phyloP scores from a whole-genome alignment of 176 grass and related monocot genomes.

The Oryza australiensis region DNA sequence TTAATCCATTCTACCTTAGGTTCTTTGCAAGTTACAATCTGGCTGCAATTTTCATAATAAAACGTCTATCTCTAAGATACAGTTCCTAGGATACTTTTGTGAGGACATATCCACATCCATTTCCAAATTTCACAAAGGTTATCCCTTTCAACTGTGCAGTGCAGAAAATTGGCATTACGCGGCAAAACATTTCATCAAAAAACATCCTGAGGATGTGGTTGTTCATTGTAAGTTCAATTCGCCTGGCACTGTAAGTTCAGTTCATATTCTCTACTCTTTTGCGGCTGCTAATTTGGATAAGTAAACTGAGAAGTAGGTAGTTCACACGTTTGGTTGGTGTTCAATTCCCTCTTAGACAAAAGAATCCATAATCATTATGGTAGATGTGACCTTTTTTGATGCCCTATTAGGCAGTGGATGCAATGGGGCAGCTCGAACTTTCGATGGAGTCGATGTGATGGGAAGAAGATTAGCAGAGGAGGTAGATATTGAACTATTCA shows the following conservation, averaged over 20 bases:
- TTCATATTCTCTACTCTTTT: background rate
- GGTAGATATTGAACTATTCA: constrained; percentile 37
- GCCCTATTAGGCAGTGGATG: constrained; percentile 67
- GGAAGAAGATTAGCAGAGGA: constrained; percentile 86
- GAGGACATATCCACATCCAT: background rate
- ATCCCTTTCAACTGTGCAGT: constrained; percentile 55
- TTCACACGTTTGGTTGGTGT: background rate
- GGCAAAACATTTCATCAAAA: constrained; percentile 79
- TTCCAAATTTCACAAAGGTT: constrained; percentile 18
- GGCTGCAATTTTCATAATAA: background rate
- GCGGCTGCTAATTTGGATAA: constrained; percentile 3
- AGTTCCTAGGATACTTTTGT: background rate
- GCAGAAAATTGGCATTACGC: constrained; percentile 82
- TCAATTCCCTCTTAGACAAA: background rate
- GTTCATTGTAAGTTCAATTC: constrained; percentile 70
- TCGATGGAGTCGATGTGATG: constrained; percentile 89
- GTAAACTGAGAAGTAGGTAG: background rate
- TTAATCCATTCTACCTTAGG: constrained; percentile 1
- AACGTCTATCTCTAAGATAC: background rate
- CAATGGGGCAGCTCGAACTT: constrained; percentile 65
- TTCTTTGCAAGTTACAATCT: background rate
- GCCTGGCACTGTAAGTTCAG: background rate
- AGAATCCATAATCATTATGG: background rate
- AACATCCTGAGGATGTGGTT: constrained; percentile 73
- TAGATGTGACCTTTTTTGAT: background rate